These are phyloP conservation scores for Besnoitia besnoiti DNA, from an alignment of 169 alveolate genomes.

Conservation along the genomic window DNA sequence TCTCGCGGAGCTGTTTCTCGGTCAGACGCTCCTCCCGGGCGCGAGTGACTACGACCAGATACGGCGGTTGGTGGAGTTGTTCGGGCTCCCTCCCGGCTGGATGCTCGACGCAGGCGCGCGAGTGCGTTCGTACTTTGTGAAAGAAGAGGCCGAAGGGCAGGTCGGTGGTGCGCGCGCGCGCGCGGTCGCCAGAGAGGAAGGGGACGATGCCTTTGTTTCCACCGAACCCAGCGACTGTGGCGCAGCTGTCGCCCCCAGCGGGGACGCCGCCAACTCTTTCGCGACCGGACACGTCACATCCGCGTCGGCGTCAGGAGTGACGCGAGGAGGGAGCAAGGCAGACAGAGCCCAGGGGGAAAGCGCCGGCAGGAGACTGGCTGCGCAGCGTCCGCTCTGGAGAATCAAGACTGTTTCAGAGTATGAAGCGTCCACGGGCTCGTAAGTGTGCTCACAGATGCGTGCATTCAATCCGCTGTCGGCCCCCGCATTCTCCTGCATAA, in stretches of 20 bases:
- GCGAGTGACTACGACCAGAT: conserved; percentile 85
- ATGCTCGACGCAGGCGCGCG: conserved; percentile 38
- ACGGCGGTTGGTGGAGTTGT: conserved; percentile 28
- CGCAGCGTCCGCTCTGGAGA: neutral
- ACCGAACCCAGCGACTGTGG: no score
- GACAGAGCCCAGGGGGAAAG: neutral
- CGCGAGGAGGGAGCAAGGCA: neutral
- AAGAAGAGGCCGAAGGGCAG: neutral
- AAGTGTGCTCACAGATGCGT: no score
- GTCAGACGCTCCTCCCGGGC: conserved; percentile 69
- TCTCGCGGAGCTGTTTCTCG: conserved; percentile 92
- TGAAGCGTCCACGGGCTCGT: neutral
- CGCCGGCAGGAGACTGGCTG: neutral
- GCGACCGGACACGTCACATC: neutral
- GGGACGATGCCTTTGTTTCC: no score
- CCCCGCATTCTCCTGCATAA: no score
- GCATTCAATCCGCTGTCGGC: no score
- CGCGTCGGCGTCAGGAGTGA: no score
- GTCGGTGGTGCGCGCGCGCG: neutral
- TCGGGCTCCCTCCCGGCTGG: conserved; percentile 24
- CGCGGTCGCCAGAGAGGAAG: neutral
- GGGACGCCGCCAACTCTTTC: no score
- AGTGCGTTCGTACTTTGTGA: neutral
- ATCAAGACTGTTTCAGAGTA: neutral
- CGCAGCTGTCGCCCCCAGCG: no score